phyloP scores from a whole-genome alignment of 2,329 filamentous ascomycete species.

The Metarhizium humberi region DNA sequence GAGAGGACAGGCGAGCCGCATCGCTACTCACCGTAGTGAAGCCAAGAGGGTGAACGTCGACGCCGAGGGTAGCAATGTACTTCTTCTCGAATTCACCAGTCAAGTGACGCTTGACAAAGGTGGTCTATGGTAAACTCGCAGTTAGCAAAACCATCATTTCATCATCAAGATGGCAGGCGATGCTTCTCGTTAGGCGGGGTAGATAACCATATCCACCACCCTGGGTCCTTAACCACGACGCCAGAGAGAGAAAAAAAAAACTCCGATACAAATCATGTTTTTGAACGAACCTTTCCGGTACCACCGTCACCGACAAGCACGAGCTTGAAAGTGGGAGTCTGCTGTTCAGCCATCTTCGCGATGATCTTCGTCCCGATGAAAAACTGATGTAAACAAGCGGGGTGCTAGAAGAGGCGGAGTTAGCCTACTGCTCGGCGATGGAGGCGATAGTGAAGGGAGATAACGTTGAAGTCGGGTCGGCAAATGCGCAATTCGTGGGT shows the following conservation, averaged over 20 bases:
- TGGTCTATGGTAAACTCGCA: constrained; percentile 56
- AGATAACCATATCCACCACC: constrained; percentile 6
- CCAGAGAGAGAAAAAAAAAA: background rate
- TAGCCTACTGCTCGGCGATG: constrained; percentile 17
- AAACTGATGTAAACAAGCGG: constrained; percentile 38
- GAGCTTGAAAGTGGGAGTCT: constrained; percentile 90
- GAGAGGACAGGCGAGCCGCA: constrained; percentile 7
- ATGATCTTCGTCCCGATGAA: constrained; percentile 12
- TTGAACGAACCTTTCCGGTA: constrained; percentile 81
- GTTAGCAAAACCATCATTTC: constrained; percentile 2
- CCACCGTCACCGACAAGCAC: constrained; percentile 98
- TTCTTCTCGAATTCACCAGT: constrained; percentile 99
- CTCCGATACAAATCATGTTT: constrained; percentile 9
- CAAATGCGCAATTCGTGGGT: background rate
- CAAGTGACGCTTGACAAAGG: constrained; percentile 99
- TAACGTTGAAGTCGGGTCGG: constrained; percentile 3
- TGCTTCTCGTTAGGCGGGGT: constrained; percentile 12
- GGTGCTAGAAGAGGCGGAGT: constrained; percentile 26
- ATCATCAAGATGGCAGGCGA: background rate
- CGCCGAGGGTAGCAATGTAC: constrained; percentile 99
- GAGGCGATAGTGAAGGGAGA: constrained; percentile 5
- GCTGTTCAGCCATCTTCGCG: constrained; percentile 52
- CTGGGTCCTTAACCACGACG: constrained; percentile 9
- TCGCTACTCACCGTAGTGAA: constrained; percentile 82
- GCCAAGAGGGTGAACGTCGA: constrained; percentile 96